phyloP scores from a whole-genome alignment of 257 asterid species.

The Solanum chiquidenum region DNA sequence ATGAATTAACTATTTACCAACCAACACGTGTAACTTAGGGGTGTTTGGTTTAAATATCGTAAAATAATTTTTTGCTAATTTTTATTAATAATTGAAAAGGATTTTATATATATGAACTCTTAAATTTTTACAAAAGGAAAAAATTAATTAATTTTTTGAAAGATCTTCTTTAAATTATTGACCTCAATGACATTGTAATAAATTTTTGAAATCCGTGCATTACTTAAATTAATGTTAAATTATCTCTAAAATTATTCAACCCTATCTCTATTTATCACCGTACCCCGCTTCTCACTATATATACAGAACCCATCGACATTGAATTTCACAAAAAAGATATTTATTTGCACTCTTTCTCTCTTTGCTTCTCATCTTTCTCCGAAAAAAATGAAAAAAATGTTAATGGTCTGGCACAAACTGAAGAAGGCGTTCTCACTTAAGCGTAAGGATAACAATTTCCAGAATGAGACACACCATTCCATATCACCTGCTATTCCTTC shows the following conservation, averaged over 20 bases:
- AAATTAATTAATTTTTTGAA: too few species aligned
- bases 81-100: too few species aligned
- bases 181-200: too few species aligned
- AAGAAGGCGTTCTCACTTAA: slow-evolving; percentile 6
- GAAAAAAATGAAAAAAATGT: background rate
- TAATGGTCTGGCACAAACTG: slow-evolving; percentile 5
- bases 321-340: too few species aligned
- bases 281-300: background rate
- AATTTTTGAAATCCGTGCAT: too few species aligned
- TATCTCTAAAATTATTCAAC: background rate
- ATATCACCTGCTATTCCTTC: background rate
- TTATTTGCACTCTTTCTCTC: background rate
- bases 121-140: too few species aligned
- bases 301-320: too few species aligned
- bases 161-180: too few species aligned
- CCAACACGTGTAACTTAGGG: background rate
- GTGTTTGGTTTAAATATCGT: too few species aligned
- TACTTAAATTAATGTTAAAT: too few species aligned
- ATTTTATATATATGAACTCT: too few species aligned
- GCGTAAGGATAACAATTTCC: background rate
- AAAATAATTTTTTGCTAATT: too few species aligned
- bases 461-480: background rate
- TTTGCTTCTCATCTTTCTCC: background rate
- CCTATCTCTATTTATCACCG: background rate
- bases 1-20: background rate